Conservation (phyloP, 306 rosid species). For the Adenanthera pavonina region DNA sequence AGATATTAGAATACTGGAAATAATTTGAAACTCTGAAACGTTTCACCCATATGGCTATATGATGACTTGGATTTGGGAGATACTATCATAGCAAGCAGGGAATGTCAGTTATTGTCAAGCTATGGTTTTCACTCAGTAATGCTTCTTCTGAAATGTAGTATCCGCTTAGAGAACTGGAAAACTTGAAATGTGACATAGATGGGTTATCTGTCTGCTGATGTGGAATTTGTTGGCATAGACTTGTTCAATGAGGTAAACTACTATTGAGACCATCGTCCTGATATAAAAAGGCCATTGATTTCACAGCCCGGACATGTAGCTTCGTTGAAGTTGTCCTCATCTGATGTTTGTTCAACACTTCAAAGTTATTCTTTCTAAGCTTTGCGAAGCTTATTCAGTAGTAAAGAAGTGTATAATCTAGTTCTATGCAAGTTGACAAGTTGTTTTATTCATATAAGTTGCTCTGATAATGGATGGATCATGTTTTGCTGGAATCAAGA, state of each 20-base stretch:
- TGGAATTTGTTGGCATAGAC: conserved; percentile 20
- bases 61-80: conserved; percentile 40
- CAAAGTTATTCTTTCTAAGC: neutral
- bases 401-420: conserved; percentile 14
- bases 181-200: conserved; percentile 34
- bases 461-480: conserved; percentile 8
- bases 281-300: conserved; percentile 15
- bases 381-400: conserved; percentile 17
- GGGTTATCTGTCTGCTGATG: neutral
- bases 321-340: neutral
- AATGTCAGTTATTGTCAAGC: conserved; percentile 25
- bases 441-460: conserved; percentile 30
- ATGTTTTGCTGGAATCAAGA: conserved; percentile 25
- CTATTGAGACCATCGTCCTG: conserved; percentile 22
- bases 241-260: conserved; percentile 28
- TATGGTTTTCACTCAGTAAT: conserved; percentile 30
- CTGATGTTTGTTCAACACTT: conserved; percentile 23
- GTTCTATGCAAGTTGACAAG: conserved; percentile 23
- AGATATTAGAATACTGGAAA: conserved; percentile 17
- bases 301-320: neutral
- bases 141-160: conserved; percentile 28
- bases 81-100: conserved; percentile 33
- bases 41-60: conserved; percentile 5
- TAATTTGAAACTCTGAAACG: conserved; percentile 25
- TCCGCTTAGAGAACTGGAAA: conserved; percentile 25